Evolutionary conservation across 306 rosid genomes (phyloP).

Genomic region (Quercus glauca): DNA sequence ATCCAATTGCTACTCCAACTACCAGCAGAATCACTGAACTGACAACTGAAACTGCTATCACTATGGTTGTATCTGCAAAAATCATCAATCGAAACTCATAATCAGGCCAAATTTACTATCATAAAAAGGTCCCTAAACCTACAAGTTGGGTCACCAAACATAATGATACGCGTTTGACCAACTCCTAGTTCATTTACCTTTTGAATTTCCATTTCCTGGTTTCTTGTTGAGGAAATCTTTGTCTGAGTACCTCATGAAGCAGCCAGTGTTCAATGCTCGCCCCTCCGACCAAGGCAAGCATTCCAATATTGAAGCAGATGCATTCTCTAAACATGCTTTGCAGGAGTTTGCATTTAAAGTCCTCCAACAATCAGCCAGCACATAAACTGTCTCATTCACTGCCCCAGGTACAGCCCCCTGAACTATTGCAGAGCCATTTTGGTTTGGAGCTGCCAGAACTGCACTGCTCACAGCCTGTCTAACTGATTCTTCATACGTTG

Average conservation of each 20-base stretch:
- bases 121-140: not conserved
- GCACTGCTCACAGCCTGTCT: slow-evolving; percentile 47
- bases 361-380: slow-evolving; percentile 85
- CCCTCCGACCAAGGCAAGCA: slow-evolving; percentile 89
- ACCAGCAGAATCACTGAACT: slow-evolving; percentile 63
- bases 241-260: slow-evolving; percentile 91
- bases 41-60: slow-evolving; percentile 52
- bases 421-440: slow-evolving; percentile 54
- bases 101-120: slow-evolving; percentile 11
- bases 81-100: slow-evolving; percentile 4
- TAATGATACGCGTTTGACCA: not conserved
- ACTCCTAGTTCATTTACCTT: slow-evolving; percentile 38
- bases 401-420: slow-evolving; percentile 34
- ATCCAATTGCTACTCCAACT: slow-evolving; percentile 47
- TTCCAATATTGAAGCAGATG: slow-evolving; percentile 49
- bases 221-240: slow-evolving; percentile 69
- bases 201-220: slow-evolving; percentile 38
- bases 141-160: not conserved
- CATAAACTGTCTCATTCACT: slow-evolving; percentile 55
- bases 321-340: slow-evolving; percentile 67
- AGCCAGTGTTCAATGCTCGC: slow-evolving; percentile 73
- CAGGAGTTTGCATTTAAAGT: slow-evolving; percentile 63
- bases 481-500: slow-evolving; percentile 39
- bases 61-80: slow-evolving; percentile 54
- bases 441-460: slow-evolving; percentile 41